Conservation (phyloP, 1,284 basidiomycete species). For the Xerocomus cyaneibrunnescens region DNA sequence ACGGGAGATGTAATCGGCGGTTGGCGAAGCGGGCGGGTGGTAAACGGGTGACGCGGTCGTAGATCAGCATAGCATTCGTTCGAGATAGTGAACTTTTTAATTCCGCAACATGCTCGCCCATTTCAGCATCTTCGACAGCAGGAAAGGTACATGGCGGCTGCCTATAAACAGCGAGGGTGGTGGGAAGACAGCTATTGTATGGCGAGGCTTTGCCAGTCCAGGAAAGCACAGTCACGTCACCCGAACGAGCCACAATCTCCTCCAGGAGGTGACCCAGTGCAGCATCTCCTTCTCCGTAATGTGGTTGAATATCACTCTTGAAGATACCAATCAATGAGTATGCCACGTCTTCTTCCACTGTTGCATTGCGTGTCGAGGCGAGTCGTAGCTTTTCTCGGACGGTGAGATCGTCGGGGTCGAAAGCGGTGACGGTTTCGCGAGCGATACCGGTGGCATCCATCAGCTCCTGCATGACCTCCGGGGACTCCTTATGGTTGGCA, state of each 20-base stretch:
- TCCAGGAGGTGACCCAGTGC: slow-evolving; percentile 18
- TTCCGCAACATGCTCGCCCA: not conserved
- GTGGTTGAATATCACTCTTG: slow-evolving; percentile 17
- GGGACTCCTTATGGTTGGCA: no score
- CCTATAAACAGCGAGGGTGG: slow-evolving; percentile 8
- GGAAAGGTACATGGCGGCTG: not conserved
- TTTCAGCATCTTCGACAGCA: not conserved
- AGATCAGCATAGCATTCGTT: not conserved
- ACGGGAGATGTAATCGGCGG: not conserved
- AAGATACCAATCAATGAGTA: slow-evolving; percentile 12
- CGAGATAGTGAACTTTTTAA: not conserved
- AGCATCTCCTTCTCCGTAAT: slow-evolving; percentile 13
- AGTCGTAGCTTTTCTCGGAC: slow-evolving; percentile 16
- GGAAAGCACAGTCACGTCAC: slow-evolving; percentile 16
- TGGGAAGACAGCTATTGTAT: no score
- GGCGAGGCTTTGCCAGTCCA: slow-evolving; percentile 17
- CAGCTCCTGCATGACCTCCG: slow-evolving; percentile 15
- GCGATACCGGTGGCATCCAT: not conserved
- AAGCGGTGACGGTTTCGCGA: not conserved
- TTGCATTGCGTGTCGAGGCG: not conserved
- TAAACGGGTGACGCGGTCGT: not conserved
- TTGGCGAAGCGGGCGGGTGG: not conserved
- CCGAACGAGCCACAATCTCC: slow-evolving; percentile 15
- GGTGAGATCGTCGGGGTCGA: slow-evolving; percentile 5
- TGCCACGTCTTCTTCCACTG: slow-evolving; percentile 5